phyloP scores from a whole-genome alignment of 176 grass and related monocot genomes.

The Microstegium vimineum region DNA sequence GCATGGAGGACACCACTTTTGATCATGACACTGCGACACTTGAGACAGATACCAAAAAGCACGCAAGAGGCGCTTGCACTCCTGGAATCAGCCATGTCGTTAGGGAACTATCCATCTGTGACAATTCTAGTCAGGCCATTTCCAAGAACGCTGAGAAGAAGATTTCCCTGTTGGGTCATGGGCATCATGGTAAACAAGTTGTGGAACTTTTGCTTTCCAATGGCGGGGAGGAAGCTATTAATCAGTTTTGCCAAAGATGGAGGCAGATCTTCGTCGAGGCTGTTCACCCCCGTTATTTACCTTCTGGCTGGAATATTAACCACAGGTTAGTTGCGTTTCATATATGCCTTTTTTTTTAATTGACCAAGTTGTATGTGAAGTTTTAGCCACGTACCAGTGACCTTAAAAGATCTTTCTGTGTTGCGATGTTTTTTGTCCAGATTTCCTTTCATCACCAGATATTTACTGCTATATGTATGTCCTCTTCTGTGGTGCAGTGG shows the following conservation, averaged over 20 bases:
- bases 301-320: conserved; percentile 84
- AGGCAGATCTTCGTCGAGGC: conserved; percentile 83
- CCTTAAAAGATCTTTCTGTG: conserved; percentile 1
- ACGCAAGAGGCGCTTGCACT: conserved; percentile 1
- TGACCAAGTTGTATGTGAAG: neutral
- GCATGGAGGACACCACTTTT: conserved; percentile 9
- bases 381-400: neutral
- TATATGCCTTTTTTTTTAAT: no score
- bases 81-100: conserved; percentile 21
- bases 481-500: conserved; percentile 47
- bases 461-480: neutral
- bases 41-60: neutral
- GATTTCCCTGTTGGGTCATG: conserved; percentile 73
- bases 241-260: conserved; percentile 82
- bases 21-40: conserved; percentile 7
- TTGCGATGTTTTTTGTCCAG: neutral
- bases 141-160: conserved; percentile 51
- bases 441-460: conserved; percentile 15
- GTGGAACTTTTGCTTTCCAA: conserved; percentile 65
- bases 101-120: conserved; percentile 18
- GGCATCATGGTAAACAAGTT: conserved; percentile 85
- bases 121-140: conserved; percentile 31
- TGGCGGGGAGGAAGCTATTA: conserved; percentile 61
- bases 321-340: conserved; percentile 57
- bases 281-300: conserved; percentile 71